Conservation (phyloP, 2,329 filamentous ascomycete genomes). For the Plectosphaerella cucumerina region DNA sequence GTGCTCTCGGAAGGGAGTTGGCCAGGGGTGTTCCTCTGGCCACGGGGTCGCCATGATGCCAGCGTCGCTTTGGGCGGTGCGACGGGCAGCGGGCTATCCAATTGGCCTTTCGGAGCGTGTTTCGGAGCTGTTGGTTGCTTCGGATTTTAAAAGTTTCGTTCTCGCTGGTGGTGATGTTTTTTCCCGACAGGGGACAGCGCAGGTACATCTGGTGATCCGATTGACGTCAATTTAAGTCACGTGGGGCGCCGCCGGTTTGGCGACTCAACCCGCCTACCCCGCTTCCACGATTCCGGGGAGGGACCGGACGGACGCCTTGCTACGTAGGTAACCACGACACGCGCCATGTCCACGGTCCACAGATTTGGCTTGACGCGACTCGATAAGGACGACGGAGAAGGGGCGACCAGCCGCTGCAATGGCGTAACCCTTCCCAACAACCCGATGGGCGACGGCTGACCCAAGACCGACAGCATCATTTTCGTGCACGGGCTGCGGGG, state of each 20-base stretch:
- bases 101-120: constrained; percentile 2
- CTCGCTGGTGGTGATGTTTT: neutral
- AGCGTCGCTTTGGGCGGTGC: constrained; percentile 3
- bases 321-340: neutral
- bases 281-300: too few relatives aligned
- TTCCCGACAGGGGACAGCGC: too few relatives aligned
- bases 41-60: constrained; percentile 3
- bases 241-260: too few relatives aligned
- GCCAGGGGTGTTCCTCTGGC: constrained; percentile 4
- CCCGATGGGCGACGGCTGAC: neutral
- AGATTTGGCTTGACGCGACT: neutral
- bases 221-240: too few relatives aligned
- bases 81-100: constrained; percentile 4
- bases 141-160: constrained; percentile 5
- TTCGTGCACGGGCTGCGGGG: constrained; percentile 30
- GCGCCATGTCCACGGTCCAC: neutral
- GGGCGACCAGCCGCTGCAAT: neutral
- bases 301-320: too few relatives aligned
- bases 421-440: neutral
- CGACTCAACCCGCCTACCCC: too few relatives aligned
- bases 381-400: neutral
- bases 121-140: constrained; percentile 2
- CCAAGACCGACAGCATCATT: constrained; percentile 19
- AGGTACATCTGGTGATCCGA: too few relatives aligned
- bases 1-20: constrained; percentile 4